Percentiles rank a stretch among this genome's conserved stretches.
phyloP scores from a whole-genome alignment of 2,329 filamentous ascomycete genomes.

The Furcasterigmium sp. region DNA sequence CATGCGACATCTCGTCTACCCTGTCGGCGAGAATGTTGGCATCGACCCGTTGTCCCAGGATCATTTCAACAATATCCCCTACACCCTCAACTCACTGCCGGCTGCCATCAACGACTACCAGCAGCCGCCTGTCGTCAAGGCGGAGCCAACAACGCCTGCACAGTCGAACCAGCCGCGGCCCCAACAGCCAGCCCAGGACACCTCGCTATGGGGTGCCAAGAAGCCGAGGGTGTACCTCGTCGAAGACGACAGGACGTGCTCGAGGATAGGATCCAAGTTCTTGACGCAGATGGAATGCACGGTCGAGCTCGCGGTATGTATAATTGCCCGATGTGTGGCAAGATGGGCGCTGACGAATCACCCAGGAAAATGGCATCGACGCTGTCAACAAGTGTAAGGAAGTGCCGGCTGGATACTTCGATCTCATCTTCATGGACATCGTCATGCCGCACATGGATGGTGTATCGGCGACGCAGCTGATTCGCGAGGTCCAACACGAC shows the following conservation, averaged over 20 bases:
- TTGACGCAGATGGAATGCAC: slow-evolving; percentile 59
- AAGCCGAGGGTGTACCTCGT: slow-evolving; percentile 84
- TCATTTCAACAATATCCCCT: slow-evolving; percentile 91
- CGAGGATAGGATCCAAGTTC: slow-evolving; percentile 64
- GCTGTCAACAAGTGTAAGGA: slow-evolving; percentile 78
- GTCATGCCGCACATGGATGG: slow-evolving; percentile 97
- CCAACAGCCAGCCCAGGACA: slow-evolving; percentile 25
- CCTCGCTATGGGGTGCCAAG: slow-evolving; percentile 51
- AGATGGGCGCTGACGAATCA: background rate
- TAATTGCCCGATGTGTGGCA: background rate
- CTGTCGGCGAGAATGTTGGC: slow-evolving; percentile 82
- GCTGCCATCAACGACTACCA: slow-evolving; percentile 48
- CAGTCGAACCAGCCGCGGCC: slow-evolving; percentile 18
- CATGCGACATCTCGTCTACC: slow-evolving; percentile 71
- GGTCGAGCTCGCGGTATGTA: slow-evolving; percentile 62
- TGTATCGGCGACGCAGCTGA: slow-evolving; percentile 89
- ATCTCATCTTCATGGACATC: slow-evolving; percentile 82
- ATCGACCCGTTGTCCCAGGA: slow-evolving; percentile 95
- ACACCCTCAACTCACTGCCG: slow-evolving; percentile 59
- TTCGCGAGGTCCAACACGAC: slow-evolving; percentile 76
- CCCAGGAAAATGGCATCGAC: slow-evolving; percentile 69
- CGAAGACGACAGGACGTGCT: slow-evolving; percentile 70
- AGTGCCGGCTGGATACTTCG: slow-evolving; percentile 43
- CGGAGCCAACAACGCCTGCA: slow-evolving; percentile 4
- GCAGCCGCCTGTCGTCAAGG: slow-evolving; percentile 17